Conservation (phyloP, 2,329 filamentous ascomycete species). For the Zymoseptoria pseudotritici region DNA sequence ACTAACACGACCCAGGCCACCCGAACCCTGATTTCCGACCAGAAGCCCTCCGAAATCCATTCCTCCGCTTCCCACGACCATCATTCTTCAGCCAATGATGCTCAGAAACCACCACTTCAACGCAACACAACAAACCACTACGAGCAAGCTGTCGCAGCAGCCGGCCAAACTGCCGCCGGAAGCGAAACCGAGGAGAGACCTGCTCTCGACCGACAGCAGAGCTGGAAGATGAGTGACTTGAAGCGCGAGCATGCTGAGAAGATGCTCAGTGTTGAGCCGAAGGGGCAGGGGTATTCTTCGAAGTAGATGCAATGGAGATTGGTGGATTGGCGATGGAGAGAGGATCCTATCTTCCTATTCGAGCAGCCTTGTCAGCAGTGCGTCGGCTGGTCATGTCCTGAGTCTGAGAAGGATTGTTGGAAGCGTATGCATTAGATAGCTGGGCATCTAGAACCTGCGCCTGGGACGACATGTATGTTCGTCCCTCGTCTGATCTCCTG, state of each 20-base stretch:
- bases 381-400: neutral
- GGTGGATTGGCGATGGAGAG: neutral
- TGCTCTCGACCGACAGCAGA: constrained; percentile 20
- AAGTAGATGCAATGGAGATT: constrained; percentile 2
- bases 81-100: neutral
- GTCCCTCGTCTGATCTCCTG: neutral
- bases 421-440: neutral
- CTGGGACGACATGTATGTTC: neutral
- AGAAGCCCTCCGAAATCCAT: constrained; percentile 11
- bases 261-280: constrained; percentile 14
- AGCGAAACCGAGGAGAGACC: constrained; percentile 4
- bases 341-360: neutral
- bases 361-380: constrained; percentile 1
- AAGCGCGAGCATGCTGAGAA: constrained; percentile 25
- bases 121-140: constrained; percentile 23
- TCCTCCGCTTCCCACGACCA: constrained; percentile 13
- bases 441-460: neutral
- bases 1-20: constrained; percentile 7
- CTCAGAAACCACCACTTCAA: constrained; percentile 6
- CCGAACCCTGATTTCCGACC: constrained; percentile 12
- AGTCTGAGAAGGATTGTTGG: neutral
- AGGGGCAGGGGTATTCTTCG: constrained; percentile 6
- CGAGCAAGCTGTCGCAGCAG: constrained; percentile 20
- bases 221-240: constrained; percentile 25
- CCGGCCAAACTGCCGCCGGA: constrained; percentile 1